Evolutionary conservation across 768 basidiomycete genomes (phyloP).

Genomic region (Multifurca ochricompacta): DNA sequence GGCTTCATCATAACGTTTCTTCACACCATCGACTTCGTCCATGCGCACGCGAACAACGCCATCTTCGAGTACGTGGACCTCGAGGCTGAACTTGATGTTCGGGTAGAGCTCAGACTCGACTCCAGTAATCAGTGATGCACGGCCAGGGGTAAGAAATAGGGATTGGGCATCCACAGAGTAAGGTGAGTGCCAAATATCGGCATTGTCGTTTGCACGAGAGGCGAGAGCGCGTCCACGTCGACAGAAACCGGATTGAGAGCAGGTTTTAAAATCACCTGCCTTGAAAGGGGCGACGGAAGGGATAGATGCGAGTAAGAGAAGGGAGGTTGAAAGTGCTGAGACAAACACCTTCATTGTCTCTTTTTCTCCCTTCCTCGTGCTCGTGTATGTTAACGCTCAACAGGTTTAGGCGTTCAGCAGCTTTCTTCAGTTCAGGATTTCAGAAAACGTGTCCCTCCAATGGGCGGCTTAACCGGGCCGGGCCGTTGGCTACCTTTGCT

Average conservation of each 20-base stretch:
- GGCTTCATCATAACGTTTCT: conserved; percentile 87
- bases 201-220: conserved; percentile 53
- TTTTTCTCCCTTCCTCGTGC: too few relatives aligned
- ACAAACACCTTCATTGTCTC: conserved; percentile 22
- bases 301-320: conserved; percentile 29
- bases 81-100: conserved; percentile 70
- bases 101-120: conserved; percentile 81
- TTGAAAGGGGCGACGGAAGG: conserved; percentile 51
- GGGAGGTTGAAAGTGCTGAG: conserved; percentile 3
- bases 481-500: too few relatives aligned
- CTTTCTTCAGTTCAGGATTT: too few relatives aligned
- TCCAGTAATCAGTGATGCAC: conserved; percentile 62
- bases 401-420: too few relatives aligned
- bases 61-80: conserved; percentile 78
- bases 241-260: conserved; percentile 92
- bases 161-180: conserved; percentile 65
- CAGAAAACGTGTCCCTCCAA: too few relatives aligned
- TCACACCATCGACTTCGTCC: conserved; percentile 76
- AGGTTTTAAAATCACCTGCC: conserved; percentile 87
- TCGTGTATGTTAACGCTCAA: too few relatives aligned
- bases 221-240: conserved; percentile 82
- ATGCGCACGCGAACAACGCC: conserved; percentile 88
- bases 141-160: conserved; percentile 42
- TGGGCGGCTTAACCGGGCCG: too few relatives aligned
- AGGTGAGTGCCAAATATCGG: conserved; percentile 69